phyloP scores from a whole-genome alignment of 1,284 basidiomycete genomes.

The Amylostereum chailletii region DNA sequence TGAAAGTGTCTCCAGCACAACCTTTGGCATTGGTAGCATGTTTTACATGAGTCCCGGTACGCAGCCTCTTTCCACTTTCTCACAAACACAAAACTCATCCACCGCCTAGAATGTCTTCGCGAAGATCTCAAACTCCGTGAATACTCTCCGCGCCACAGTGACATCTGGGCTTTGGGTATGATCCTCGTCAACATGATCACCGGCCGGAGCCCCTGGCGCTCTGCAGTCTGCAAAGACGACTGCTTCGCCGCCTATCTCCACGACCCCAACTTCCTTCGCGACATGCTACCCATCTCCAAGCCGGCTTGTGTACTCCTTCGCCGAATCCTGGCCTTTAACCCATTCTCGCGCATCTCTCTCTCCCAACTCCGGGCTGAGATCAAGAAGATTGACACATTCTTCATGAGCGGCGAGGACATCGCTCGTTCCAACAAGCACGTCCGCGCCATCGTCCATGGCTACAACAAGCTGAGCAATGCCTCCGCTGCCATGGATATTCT shows the following conservation, averaged over 20 bases:
- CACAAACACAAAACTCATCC: neutral
- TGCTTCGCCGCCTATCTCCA: slow-evolving; percentile 49
- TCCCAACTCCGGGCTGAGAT: slow-evolving; percentile 54
- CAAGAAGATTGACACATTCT: slow-evolving; percentile 57
- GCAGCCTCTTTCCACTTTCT: slow-evolving; percentile 10
- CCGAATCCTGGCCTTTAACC: slow-evolving; percentile 47
- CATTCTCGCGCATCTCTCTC: slow-evolving; percentile 48
- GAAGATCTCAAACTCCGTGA: slow-evolving; percentile 12
- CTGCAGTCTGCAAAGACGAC: slow-evolving; percentile 64
- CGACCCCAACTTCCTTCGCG: slow-evolving; percentile 61
- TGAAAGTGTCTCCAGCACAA: slow-evolving; percentile 29
- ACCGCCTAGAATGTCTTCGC: slow-evolving; percentile 19
- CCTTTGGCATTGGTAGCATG: slow-evolving; percentile 44
- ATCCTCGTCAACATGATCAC: slow-evolving; percentile 67
- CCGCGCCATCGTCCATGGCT: neutral
- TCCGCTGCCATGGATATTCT: neutral
- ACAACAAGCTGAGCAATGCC: neutral
- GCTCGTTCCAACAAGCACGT: slow-evolving; percentile 8
- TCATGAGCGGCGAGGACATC: slow-evolving; percentile 49
- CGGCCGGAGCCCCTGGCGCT: slow-evolving; percentile 82
- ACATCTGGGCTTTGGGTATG: slow-evolving; percentile 81
- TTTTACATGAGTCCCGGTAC: slow-evolving; percentile 59
- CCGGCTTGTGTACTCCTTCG: slow-evolving; percentile 50
- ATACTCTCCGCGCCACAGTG: slow-evolving; percentile 72
- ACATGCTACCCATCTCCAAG: slow-evolving; percentile 65